phyloP scores from a whole-genome alignment of 139 green algal genomes.

The Pseudopediastrum boryanum region DNA sequence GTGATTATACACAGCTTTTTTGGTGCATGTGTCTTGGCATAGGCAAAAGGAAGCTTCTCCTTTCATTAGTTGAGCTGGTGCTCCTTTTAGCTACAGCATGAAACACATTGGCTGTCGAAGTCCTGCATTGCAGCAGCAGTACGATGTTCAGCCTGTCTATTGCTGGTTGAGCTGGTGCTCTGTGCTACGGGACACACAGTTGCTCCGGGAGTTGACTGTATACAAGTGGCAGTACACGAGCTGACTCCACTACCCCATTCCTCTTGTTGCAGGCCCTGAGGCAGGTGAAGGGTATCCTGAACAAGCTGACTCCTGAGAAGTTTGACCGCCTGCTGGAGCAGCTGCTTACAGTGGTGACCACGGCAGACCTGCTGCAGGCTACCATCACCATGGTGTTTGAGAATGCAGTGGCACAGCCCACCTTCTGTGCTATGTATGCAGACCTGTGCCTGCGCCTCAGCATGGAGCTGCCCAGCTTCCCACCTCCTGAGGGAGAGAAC shows the following conservation, averaged over 20 bases:
- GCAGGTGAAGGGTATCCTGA: constrained; percentile 96
- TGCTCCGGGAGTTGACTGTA: too few relatives aligned
- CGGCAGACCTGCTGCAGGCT: constrained; percentile 57
- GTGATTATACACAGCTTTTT: too few relatives aligned
- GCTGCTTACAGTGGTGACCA: constrained; percentile 83
- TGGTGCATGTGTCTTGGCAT: too few relatives aligned
- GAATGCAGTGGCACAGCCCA: constrained; percentile 96
- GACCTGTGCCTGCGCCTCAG: constrained; percentile 22
- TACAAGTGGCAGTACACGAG: neutral
- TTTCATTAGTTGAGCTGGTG: too few relatives aligned
- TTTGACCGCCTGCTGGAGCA: constrained; percentile 93
- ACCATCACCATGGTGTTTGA: constrained; percentile 97
- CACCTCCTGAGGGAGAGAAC: constrained; percentile 58
- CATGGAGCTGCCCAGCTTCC: constrained; percentile 38
- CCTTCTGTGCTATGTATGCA: constrained; percentile 89
- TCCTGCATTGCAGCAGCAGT: too few relatives aligned
- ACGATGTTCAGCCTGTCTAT: too few relatives aligned
- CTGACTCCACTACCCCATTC: neutral
- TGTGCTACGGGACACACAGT: too few relatives aligned
- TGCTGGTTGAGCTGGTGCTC: too few relatives aligned
- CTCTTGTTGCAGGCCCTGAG: constrained; percentile 74
- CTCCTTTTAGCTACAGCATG: too few relatives aligned
- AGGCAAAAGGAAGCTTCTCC: too few relatives aligned
- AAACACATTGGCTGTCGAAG: too few relatives aligned
- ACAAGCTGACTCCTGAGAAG: constrained; percentile 99